A percentile compares a stretch with the other conserved stretches of the same genome.
Conservation (phyloP, 305 asterid species). For the Fraxinus sp. region DNA sequence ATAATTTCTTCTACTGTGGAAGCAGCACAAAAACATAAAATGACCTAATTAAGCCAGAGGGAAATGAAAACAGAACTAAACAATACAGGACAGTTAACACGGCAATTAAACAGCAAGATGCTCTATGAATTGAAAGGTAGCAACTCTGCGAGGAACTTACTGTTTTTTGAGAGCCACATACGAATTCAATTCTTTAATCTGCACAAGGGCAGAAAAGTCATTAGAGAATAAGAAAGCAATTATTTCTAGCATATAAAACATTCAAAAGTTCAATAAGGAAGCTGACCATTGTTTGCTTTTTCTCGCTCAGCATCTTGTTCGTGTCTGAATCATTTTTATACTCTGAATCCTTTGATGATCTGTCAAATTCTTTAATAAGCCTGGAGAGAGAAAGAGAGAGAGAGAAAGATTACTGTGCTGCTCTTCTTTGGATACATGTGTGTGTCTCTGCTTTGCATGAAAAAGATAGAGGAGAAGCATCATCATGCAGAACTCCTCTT, state of each 20-base stretch:
- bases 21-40: neutral
- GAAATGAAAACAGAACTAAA: conserved; percentile 6
- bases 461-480: neutral
- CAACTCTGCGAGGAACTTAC: conserved; percentile 47
- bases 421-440: neutral
- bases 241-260: conserved; percentile 11
- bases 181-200: conserved; percentile 92
- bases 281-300: conserved; percentile 85
- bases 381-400: conserved; percentile 35
- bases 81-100: conserved; percentile 10
- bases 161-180: conserved; percentile 91
- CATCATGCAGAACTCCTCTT: neutral
- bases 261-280: neutral
- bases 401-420: neutral
- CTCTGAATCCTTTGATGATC: conserved; percentile 69
- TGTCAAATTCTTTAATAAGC: conserved; percentile 87
- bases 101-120: conserved; percentile 12
- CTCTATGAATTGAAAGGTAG: neutral
- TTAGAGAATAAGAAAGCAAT: conserved; percentile 21
- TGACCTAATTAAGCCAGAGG: neutral
- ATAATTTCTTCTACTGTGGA: neutral
- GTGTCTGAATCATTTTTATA: conserved; percentile 70
- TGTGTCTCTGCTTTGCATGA: neutral
- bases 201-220: conserved; percentile 35
- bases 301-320: conserved; percentile 71